phyloP scores from a whole-genome alignment of 805 yeast genomes.

The Zygotorulaspora sp. region DNA sequence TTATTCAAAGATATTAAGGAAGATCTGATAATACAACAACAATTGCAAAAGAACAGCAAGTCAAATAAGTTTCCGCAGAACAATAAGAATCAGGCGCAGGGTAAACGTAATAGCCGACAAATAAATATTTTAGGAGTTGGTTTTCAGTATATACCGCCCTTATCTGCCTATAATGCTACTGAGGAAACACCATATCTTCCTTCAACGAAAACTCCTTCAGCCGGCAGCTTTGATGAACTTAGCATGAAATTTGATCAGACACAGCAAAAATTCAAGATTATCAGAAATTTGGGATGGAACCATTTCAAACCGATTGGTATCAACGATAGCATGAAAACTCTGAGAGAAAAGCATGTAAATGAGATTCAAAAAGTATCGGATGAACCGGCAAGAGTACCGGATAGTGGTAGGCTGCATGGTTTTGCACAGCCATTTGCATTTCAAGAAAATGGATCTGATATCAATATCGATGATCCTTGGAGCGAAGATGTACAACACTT shows the following conservation, averaged over 20 bases:
- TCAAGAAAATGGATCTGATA: slow-evolving; percentile 26
- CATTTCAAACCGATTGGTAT: slow-evolving; percentile 57
- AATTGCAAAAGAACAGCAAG: slow-evolving; percentile 6
- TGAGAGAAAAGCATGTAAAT: slow-evolving; percentile 23
- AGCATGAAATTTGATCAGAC: slow-evolving; percentile 20
- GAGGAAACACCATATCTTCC: slow-evolving; percentile 22
- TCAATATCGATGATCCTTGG: background rate
- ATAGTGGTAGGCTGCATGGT: background rate
- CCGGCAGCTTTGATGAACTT: slow-evolving; percentile 19
- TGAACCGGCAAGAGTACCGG: background rate
- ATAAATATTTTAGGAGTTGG: background rate
- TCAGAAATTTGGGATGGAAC: slow-evolving; percentile 45
- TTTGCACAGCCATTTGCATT: slow-evolving; percentile 23
- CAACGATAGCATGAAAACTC: slow-evolving; percentile 45
- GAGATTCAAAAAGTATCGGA: background rate
- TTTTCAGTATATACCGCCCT: slow-evolving; percentile 16
- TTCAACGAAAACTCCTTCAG: slow-evolving; percentile 1
- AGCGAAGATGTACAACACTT: no score
- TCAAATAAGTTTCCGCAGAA: slow-evolving; percentile 2
- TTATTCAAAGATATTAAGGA: slow-evolving; percentile 22
- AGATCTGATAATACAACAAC: slow-evolving; percentile 10
- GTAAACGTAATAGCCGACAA: slow-evolving; percentile 1
- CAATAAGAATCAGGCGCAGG: slow-evolving; percentile 1
- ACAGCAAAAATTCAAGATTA: slow-evolving; percentile 14
- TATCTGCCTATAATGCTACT: slow-evolving; percentile 26